These are phyloP conservation scores for Aspergillus fijiensis DNA, from an alignment of 2,329 filamentous ascomycete species.

Conservation along the genomic window DNA sequence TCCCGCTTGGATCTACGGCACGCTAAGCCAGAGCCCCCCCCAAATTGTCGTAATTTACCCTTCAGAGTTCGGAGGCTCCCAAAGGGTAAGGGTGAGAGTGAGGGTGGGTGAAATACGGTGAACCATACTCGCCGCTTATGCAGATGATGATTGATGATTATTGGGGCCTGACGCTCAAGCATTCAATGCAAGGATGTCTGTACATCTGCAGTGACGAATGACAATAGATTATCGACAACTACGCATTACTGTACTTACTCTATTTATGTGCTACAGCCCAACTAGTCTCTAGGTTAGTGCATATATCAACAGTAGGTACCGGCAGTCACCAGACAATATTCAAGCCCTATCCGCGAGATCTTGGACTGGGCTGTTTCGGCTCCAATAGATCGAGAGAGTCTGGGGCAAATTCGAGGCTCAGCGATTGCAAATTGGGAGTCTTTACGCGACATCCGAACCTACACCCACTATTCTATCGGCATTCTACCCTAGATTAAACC, in stretches of 20 bases:
- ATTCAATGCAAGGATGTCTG: background rate
- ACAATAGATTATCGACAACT: background rate
- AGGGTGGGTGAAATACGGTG: background rate
- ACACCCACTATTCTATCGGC: background rate
- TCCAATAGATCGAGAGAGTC: too few relatives aligned
- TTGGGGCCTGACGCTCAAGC: background rate
- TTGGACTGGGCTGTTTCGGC: background rate
- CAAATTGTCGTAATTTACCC: background rate
- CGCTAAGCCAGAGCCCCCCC: slow-evolving; percentile 7
- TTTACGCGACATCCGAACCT: background rate
- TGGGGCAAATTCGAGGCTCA: background rate
- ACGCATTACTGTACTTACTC: background rate
- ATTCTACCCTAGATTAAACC: background rate
- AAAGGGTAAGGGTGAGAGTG: background rate
- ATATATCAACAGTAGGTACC: background rate
- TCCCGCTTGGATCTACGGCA: slow-evolving; percentile 9
- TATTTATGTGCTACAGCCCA: background rate
- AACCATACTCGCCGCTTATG: background rate
- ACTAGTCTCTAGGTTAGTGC: background rate
- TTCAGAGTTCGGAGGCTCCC: background rate
- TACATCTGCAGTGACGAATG: background rate
- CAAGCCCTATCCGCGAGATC: background rate
- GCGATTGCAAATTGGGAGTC: background rate
- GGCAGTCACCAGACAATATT: background rate
- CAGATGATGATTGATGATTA: background rate